phyloP scores from a whole-genome alignment of 352 stramenopile species.

The Globisporangium echinulatum region DNA sequence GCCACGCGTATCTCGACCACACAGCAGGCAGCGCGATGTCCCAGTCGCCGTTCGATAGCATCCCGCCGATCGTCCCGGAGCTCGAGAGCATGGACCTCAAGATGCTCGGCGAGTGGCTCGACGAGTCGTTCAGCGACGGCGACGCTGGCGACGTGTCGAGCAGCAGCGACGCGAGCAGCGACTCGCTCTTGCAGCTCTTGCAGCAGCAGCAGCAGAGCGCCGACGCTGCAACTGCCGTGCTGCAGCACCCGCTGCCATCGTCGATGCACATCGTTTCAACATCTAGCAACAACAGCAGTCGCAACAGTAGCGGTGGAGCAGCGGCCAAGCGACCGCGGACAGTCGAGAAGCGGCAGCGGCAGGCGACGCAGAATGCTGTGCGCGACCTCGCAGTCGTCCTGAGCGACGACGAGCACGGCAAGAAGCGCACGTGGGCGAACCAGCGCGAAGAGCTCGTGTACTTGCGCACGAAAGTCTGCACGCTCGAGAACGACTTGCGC shows the following conservation, averaged over 20 bases:
- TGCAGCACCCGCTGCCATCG: neutral
- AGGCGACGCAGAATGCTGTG: neutral
- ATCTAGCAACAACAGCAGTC: neutral
- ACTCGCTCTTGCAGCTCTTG: constrained; percentile 9
- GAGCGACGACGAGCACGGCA: constrained; percentile 4
- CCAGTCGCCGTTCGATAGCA: no score
- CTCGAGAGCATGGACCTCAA: constrained; percentile 14
- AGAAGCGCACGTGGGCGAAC: constrained; percentile 12
- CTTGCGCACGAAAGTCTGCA: constrained; percentile 13
- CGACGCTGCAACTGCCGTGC: neutral
- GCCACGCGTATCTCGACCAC: no score
- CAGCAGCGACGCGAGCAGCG: constrained; percentile 3
- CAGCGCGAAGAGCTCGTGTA: constrained; percentile 16
- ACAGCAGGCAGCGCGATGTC: no score
- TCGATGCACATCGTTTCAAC: neutral
- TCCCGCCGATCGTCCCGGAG: constrained; percentile 1
- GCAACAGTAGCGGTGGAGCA: neutral
- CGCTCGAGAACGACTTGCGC: constrained; percentile 15
- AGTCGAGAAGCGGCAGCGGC: neutral
- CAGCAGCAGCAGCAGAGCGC: constrained; percentile 4
- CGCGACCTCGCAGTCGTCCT: neutral
- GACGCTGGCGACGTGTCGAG: constrained; percentile 7
- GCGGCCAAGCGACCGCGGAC: constrained; percentile 3
- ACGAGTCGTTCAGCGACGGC: constrained; percentile 12
- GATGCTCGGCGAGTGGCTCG: constrained; percentile 13